A percentile compares a stretch with the other conserved stretches of the same genome.
These are phyloP conservation scores for Linum usitatissimum DNA, from an alignment of 345 rosid genomes.

Conservation along the genomic window DNA sequence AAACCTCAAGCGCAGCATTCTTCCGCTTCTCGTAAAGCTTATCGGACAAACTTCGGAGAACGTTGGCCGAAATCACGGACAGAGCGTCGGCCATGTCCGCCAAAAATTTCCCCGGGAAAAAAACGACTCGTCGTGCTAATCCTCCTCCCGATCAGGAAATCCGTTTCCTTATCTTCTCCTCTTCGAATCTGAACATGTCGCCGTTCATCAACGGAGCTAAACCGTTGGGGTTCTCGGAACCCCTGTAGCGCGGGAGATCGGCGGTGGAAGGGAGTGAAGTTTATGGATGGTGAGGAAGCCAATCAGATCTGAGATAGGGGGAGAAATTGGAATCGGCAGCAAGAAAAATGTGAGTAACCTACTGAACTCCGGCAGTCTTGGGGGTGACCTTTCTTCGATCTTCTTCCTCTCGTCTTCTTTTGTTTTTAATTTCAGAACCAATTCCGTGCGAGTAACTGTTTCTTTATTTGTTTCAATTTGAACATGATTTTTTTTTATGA, in stretches of 20 bases:
- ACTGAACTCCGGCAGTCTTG: background rate
- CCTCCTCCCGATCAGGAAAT: slow-evolving; percentile 14
- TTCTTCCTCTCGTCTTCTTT: background rate
- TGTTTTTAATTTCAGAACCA: background rate
- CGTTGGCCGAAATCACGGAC: slow-evolving; percentile 49
- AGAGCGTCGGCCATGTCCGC: slow-evolving; percentile 63
- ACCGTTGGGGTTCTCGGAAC: background rate
- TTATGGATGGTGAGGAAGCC: background rate
- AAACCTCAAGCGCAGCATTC: slow-evolving; percentile 93
- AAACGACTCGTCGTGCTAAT: background rate
- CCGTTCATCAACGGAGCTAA: background rate
- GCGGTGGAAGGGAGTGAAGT: background rate
- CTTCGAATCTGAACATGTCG: slow-evolving; percentile 30
- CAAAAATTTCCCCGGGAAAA: background rate
- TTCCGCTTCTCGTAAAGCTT: slow-evolving; percentile 99
- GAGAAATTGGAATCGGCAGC: background rate
- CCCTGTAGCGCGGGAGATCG: background rate
- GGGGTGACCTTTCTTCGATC: background rate
- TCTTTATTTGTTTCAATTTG: background rate
- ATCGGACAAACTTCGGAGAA: slow-evolving; percentile 85
- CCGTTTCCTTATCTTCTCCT: slow-evolving; percentile 39
- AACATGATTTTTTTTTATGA: no score
- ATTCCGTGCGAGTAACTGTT: background rate
- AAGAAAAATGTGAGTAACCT: background rate
- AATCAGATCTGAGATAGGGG: background rate